phyloP scores from a whole-genome alignment of 768 basidiomycete species.

The Melanogaster broomeanus region DNA sequence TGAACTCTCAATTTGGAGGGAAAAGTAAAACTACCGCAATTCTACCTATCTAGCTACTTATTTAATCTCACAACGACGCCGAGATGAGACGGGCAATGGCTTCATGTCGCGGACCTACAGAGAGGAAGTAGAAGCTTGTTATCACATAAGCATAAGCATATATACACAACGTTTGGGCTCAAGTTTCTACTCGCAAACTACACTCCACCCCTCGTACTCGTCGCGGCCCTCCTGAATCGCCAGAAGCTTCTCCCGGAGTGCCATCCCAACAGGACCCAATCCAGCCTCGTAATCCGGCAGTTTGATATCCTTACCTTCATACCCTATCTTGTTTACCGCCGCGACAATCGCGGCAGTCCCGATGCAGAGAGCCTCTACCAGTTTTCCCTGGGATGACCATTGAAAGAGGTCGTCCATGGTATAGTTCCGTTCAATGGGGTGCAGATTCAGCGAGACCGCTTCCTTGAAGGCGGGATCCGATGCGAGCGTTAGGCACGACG shows the following conservation, averaged over 20 bases:
- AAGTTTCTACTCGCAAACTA: constrained; percentile 26
- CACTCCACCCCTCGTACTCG: constrained; percentile 67
- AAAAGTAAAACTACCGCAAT: no score
- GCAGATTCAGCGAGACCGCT: constrained; percentile 28
- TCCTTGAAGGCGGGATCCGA: constrained; percentile 55
- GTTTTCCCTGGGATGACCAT: constrained; percentile 55
- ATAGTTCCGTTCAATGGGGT: constrained; percentile 57
- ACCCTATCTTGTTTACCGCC: constrained; percentile 73
- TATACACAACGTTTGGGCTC: background rate
- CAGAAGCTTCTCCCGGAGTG: constrained; percentile 70
- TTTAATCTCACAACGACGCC: no score
- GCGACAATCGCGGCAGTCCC: constrained; percentile 84
- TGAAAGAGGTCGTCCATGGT: constrained; percentile 60
- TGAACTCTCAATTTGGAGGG: no score
- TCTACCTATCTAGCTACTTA: no score
- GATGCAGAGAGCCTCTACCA: constrained; percentile 83
- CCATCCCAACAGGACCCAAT: constrained; percentile 60
- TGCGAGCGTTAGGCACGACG: constrained; percentile 75
- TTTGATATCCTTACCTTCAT: constrained; percentile 59
- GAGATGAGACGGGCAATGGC: no score
- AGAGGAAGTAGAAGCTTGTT: no score
- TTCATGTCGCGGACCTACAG: no score
- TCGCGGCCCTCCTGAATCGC: constrained; percentile 73
- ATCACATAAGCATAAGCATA: no score
- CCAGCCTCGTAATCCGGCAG: constrained; percentile 59